Conservation (phyloP, 2,329 filamentous ascomycete genomes). For the Penicillium oxalicum region DNA sequence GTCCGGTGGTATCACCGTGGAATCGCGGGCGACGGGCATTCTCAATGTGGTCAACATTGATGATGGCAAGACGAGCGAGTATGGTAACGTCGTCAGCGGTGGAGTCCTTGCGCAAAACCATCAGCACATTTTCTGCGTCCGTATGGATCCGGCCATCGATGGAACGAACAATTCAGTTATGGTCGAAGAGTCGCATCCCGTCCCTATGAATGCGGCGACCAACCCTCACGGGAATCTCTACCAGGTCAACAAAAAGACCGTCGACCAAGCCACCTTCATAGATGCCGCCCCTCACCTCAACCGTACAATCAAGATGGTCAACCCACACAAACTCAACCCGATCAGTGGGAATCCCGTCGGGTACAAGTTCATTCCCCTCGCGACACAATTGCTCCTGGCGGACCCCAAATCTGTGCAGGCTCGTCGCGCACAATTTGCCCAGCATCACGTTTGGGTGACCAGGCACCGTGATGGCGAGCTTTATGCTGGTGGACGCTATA, state of each 20-base stretch:
- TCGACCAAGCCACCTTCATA: conserved; percentile 45
- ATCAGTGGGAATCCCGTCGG: conserved; percentile 49
- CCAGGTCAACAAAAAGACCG: conserved; percentile 41
- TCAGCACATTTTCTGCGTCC: conserved; percentile 67
- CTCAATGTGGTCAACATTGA: conserved; percentile 61
- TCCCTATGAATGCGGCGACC: conserved; percentile 47
- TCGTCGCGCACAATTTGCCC: conserved; percentile 49
- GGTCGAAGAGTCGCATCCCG: conserved; percentile 53
- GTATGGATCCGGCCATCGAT: conserved; percentile 57
- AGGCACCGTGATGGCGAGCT: conserved; percentile 48
- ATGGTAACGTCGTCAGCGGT: conserved; percentile 60
- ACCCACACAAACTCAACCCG: conserved; percentile 47
- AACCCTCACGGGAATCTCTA: conserved; percentile 53
- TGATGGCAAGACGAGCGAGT: conserved; percentile 53
- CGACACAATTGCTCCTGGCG: conserved; percentile 54
- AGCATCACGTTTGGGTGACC: conserved; percentile 52
- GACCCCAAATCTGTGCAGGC: conserved; percentile 48
- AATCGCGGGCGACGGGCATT: conserved; percentile 64
- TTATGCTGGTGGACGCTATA: conserved; percentile 51
- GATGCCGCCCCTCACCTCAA: conserved; percentile 40
- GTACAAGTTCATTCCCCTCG: conserved; percentile 52
- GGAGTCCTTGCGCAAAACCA: conserved; percentile 64
- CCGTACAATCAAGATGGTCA: conserved; percentile 55
- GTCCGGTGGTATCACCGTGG: conserved; percentile 57
- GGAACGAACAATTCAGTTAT: conserved; percentile 50